These are phyloP conservation scores for Mikania micrantha DNA, from an alignment of 129 eudicot species.

Conservation along the genomic window DNA sequence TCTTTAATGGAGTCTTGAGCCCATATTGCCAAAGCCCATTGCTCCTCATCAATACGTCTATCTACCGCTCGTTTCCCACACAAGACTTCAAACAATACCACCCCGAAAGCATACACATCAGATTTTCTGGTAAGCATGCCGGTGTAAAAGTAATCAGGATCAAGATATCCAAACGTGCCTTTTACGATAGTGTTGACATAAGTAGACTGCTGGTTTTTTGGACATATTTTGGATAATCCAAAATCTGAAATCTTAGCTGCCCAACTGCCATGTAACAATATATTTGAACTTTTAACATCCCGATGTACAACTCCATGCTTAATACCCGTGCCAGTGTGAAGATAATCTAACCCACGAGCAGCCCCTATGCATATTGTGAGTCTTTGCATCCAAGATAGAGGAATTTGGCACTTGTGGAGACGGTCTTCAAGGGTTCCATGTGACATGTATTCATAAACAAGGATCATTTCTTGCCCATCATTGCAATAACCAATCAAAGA, in stretches of 20 bases:
- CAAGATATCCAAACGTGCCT: slow-evolving; percentile 21
- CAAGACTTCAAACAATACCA: slow-evolving; percentile 3
- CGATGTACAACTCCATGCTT: too few species aligned
- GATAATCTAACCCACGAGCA: too few species aligned
- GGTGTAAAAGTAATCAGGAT: too few species aligned
- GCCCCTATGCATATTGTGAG: too few species aligned
- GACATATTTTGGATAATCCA: too few species aligned
- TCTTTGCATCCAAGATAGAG: too few species aligned
- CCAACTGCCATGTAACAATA: too few species aligned
- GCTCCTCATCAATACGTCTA: slow-evolving; percentile 7
- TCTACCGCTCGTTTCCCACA: slow-evolving; percentile 12
- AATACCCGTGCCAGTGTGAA: too few species aligned
- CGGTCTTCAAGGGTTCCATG: not conserved
- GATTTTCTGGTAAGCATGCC: slow-evolving; percentile 5
- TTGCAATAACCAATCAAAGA: not conserved
- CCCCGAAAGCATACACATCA: slow-evolving; percentile 12
- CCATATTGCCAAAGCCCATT: slow-evolving; percentile 8
- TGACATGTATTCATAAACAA: not conserved
- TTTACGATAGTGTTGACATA: slow-evolving; percentile 1
- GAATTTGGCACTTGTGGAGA: too few species aligned
- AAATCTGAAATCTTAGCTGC: too few species aligned
- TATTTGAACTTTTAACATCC: too few species aligned
- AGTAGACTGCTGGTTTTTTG: too few species aligned
- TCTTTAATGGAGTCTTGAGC: slow-evolving; percentile 15
- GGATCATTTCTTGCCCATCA: not conserved